These are phyloP conservation scores for Kalmusia sp. DNA, from an alignment of 2,329 filamentous ascomycete genomes.

Conservation along the genomic window DNA sequence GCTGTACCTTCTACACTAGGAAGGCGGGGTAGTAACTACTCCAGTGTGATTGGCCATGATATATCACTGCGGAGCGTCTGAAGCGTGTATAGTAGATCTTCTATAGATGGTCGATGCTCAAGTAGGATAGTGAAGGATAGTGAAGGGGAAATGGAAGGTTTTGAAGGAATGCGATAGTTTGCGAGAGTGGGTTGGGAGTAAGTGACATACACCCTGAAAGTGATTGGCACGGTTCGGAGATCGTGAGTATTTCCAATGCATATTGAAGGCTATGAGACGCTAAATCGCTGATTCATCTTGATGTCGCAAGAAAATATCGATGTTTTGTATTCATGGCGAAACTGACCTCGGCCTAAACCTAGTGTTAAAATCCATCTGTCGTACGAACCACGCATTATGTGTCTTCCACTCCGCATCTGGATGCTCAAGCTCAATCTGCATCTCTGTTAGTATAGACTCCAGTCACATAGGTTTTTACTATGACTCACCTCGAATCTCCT, in stretches of 20 bases:
- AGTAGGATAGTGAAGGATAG: constrained; percentile 11
- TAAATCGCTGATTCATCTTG: not conserved
- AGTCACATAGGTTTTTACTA: not conserved
- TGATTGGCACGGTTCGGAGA: too few relatives aligned
- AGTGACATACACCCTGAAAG: too few relatives aligned
- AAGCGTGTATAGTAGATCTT: constrained; percentile 1
- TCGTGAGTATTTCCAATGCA: too few relatives aligned
- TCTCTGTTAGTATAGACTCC: constrained; percentile 10
- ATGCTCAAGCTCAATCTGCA: constrained; percentile 50
- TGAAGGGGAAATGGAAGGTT: not conserved
- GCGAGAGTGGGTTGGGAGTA: too few relatives aligned
- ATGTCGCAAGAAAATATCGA: not conserved
- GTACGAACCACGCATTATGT: constrained; percentile 63
- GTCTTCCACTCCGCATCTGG: constrained; percentile 53
- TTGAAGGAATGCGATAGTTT: too few relatives aligned
- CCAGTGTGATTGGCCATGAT: constrained; percentile 1
- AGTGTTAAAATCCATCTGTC: constrained; percentile 53
- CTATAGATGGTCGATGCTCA: not conserved
- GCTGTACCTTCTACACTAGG: constrained; percentile 2
- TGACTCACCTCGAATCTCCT: constrained; percentile 65
- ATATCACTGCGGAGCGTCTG: not conserved
- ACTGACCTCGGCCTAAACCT: constrained; percentile 45
- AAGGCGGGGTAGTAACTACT: constrained; percentile 7
- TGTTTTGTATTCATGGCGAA: not conserved
- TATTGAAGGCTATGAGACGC: constrained; percentile 3